These are phyloP conservation scores for Penicillium atrosanguineum DNA, from an alignment of 495 filamentous ascomycete genomes.

Conservation along the genomic window DNA sequence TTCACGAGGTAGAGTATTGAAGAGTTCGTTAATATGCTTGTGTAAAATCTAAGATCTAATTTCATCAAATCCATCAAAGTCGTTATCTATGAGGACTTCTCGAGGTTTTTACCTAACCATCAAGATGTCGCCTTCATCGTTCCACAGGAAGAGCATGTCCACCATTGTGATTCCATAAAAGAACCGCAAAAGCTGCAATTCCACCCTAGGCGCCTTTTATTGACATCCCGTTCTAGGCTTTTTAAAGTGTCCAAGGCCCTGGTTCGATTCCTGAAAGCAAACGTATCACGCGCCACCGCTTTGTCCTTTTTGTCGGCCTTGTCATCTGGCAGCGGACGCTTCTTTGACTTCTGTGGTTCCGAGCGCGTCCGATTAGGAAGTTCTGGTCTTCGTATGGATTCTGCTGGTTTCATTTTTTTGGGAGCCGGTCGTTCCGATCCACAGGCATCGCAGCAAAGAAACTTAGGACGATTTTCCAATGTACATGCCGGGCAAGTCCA, in stretches of 20 bases:
- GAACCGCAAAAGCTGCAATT: conserved; percentile 63
- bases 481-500: conserved; percentile 85
- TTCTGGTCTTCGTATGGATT: conserved; percentile 3
- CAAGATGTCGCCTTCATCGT: conserved; percentile 62
- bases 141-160: conserved; percentile 72
- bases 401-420: conserved; percentile 16
- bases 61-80: not conserved
- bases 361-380: conserved; percentile 5
- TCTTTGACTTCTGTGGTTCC: conserved; percentile 18
- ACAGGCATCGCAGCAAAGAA: conserved; percentile 77
- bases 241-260: conserved; percentile 38
- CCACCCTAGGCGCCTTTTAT: conserved; percentile 60
- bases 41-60: not conserved
- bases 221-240: conserved; percentile 34
- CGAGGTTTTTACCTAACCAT: not conserved
- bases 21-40: not conserved
- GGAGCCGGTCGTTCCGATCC: conserved; percentile 57
- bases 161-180: conserved; percentile 70
- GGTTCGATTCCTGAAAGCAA: conserved; percentile 35
- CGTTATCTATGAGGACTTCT: not conserved
- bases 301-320: conserved; percentile 6
- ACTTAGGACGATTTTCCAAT: conserved; percentile 70
- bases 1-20: not conserved
- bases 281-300: conserved; percentile 15
- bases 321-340: conserved; percentile 16